phyloP scores from a whole-genome alignment of 306 rosid genomes.

The Castanospermum australe region DNA sequence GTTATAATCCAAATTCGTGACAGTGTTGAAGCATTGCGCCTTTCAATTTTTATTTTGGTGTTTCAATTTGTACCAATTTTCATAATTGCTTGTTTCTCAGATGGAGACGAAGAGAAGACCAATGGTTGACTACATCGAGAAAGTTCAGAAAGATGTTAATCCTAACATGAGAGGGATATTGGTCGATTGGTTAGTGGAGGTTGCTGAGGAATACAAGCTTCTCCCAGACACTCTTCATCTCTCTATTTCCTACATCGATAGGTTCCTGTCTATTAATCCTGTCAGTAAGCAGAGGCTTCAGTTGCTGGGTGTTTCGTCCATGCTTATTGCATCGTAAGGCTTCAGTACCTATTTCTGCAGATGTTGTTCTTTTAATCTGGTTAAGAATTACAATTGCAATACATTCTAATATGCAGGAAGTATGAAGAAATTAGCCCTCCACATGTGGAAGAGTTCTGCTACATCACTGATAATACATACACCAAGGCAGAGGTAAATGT shows the following conservation, averaged over 20 bases:
- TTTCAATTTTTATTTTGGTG: not conserved
- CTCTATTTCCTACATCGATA: constrained; percentile 61
- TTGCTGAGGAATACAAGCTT: constrained; percentile 74
- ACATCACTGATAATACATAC: constrained; percentile 64
- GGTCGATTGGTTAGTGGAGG: constrained; percentile 85
- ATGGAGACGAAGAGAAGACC: constrained; percentile 66
- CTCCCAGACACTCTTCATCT: constrained; percentile 63
- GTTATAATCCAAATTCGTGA: too few relatives aligned
- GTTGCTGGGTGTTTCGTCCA: constrained; percentile 67
- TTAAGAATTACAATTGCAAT: not conserved
- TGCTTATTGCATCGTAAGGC: constrained; percentile 82
- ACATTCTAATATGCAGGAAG: constrained; percentile 41
- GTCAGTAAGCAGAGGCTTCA: constrained; percentile 49
- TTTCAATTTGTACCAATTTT: not conserved
- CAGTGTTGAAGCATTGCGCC: not conserved
- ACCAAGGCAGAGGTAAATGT: constrained; percentile 51
- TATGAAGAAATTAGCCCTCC: constrained; percentile 83
- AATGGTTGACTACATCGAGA: constrained; percentile 46
- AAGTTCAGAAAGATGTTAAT: constrained; percentile 56
- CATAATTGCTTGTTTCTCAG: constrained; percentile 5
- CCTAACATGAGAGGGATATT: constrained; percentile 65
- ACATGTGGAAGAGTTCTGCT: constrained; percentile 65
- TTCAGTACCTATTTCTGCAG: not conserved
- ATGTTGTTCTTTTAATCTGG: not conserved
- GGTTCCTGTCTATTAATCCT: constrained; percentile 43